phyloP scores from a whole-genome alignment of 352 stramenopile genomes.

The Ophiocytium majus region DNA sequence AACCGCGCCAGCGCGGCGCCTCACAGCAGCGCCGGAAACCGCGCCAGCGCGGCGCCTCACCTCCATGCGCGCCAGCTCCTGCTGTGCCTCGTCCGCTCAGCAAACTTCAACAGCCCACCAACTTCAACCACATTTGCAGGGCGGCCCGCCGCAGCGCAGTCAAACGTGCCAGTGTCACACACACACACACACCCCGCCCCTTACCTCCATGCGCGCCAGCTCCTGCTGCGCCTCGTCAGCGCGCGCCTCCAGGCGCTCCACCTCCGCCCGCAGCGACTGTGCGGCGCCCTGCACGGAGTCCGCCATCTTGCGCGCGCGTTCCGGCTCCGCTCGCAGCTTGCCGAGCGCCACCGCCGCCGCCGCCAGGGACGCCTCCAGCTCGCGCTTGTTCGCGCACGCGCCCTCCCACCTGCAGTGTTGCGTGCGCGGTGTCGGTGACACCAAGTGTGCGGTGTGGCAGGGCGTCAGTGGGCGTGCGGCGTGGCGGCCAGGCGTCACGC shows the following conservation, averaged over 20 bases:
- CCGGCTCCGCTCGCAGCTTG: constrained; percentile 31
- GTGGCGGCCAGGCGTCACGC: no score
- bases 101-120: no score
- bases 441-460: no score
- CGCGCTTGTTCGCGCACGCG: background rate
- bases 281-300: constrained; percentile 43
- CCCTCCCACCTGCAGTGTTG: background rate
- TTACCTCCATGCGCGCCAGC: constrained; percentile 31
- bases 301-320: constrained; percentile 47
- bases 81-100: no score
- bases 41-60: background rate
- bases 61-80: no score
- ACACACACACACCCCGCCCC: background rate
- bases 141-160: background rate
- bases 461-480: no score
- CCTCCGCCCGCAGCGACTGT: constrained; percentile 29
- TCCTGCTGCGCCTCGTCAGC: constrained; percentile 29
- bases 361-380: background rate
- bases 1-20: no score
- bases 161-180: background rate
- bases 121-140: no score
- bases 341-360: background rate
- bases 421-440: no score
- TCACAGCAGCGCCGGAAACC: no score
- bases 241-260: constrained; percentile 31